Evolutionary conservation across 1,139 yeast genomes (phyloP).

Genomic region (Saccharomycopsis hybrid): DNA sequence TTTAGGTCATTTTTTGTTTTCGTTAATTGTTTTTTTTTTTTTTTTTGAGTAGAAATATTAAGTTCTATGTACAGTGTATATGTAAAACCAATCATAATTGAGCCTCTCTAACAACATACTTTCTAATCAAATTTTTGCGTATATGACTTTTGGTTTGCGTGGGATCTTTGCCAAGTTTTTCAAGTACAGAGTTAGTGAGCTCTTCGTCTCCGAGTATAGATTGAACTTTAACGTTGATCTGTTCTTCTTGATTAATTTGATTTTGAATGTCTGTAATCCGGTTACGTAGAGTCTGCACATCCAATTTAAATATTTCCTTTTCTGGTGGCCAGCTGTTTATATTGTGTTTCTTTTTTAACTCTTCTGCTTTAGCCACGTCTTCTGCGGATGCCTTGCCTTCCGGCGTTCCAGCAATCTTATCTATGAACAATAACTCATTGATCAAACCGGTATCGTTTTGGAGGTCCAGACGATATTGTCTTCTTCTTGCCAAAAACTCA

Average conservation of each 20-base stretch:
- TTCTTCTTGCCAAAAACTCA: conserved; percentile 43
- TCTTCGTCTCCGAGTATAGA: conserved; percentile 32
- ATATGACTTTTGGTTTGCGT: conserved; percentile 35
- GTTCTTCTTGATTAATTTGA: conserved; percentile 22
- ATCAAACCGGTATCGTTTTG: conserved; percentile 34
- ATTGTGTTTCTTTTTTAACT: conserved; percentile 45
- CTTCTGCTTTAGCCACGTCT: conserved; percentile 32
- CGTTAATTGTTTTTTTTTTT: too few species aligned
- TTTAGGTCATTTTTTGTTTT: too few species aligned
- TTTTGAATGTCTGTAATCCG: conserved; percentile 14
- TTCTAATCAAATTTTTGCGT: conserved; percentile 48
- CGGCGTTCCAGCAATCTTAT: conserved; percentile 34
- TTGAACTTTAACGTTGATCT: conserved; percentile 28
- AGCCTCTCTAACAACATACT: conserved; percentile 31
- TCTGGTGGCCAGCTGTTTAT: conserved; percentile 57
- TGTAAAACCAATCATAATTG: not conserved
- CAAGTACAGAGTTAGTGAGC: conserved; percentile 27
- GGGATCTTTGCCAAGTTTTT: conserved; percentile 26
- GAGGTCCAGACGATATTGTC: conserved; percentile 30
- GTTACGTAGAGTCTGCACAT: conserved; percentile 34
- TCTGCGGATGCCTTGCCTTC: conserved; percentile 34
- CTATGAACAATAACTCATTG: conserved; percentile 44
- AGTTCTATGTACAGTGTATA: not conserved
- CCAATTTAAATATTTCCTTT: conserved; percentile 32
- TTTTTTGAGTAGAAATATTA: too few species aligned